phyloP scores from a whole-genome alignment of 495 filamentous ascomycete genomes.

The Hyphodiscus hymeniophilus region DNA sequence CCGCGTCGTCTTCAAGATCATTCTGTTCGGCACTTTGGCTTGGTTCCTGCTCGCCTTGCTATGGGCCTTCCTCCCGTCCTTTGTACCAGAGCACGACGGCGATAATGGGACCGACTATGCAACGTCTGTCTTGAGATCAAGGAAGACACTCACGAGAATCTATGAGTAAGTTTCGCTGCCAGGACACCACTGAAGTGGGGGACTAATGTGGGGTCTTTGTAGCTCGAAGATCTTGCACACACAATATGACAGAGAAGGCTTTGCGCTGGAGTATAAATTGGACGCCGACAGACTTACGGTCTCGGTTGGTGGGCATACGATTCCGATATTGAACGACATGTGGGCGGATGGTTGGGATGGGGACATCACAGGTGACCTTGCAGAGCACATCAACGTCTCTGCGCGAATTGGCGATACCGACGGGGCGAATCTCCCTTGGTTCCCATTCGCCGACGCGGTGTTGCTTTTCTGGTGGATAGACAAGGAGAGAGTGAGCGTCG shows the following conservation, averaged over 20 bases:
- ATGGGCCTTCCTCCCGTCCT: constrained; percentile 5
- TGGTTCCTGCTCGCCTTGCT: constrained; percentile 5
- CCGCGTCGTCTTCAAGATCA: neutral
- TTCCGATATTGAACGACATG: neutral
- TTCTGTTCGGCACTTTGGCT: neutral
- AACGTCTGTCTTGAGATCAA: neutral
- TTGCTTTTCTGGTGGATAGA: constrained; percentile 11
- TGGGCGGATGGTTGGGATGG: neutral
- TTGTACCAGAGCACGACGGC: neutral
- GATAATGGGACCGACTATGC: neutral
- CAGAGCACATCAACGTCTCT: constrained; percentile 2
- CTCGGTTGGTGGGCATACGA: neutral
- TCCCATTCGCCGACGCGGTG: constrained; percentile 8
- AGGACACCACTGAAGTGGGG: neutral
- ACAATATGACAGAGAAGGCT: neutral
- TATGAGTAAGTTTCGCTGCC: neutral
- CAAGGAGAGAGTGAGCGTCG: neutral
- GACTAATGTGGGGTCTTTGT: neutral
- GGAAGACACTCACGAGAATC: constrained; percentile 6
- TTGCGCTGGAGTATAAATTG: constrained; percentile 2
- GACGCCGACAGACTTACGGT: neutral
- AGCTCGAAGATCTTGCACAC: neutral
- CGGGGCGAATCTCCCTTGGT: constrained; percentile 9
- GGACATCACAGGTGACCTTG: neutral
- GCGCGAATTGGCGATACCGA: constrained; percentile 5